These are phyloP conservation scores for Alternaria triticimaculans DNA, from an alignment of 2,329 filamentous ascomycete species.

Conservation along the genomic window DNA sequence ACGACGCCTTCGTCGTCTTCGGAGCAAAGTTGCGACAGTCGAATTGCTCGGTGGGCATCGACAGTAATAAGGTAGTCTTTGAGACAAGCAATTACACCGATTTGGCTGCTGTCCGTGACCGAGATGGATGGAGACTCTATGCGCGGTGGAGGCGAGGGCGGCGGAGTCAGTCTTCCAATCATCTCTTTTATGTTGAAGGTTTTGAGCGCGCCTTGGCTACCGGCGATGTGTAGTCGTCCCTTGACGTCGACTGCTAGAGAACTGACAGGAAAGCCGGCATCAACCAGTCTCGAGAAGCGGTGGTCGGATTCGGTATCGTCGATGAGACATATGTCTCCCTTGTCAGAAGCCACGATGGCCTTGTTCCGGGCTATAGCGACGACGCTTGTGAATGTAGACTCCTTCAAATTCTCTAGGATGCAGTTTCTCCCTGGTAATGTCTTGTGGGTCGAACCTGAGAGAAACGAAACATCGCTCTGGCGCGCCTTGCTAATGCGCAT, in stretches of 20 bases:
- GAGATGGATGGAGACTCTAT: conserved; percentile 41
- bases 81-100: conserved; percentile 49
- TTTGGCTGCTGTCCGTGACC: conserved; percentile 36
- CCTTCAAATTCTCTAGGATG: conserved; percentile 79
- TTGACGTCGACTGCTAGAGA: conserved; percentile 68
- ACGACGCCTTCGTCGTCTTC: conserved; percentile 37
- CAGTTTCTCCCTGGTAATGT: conserved; percentile 87
- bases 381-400: conserved; percentile 83
- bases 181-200: conserved; percentile 52
- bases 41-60: conserved; percentile 76
- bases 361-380: conserved; percentile 73
- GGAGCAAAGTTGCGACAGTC: conserved; percentile 61
- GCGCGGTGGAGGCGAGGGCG: conserved; percentile 45
- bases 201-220: conserved; percentile 65
- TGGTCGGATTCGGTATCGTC: conserved; percentile 77
- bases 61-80: conserved; percentile 59
- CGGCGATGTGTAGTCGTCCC: conserved; percentile 70
- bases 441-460: conserved; percentile 54
- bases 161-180: conserved; percentile 36
- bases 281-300: conserved; percentile 70
- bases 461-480: conserved; percentile 54
- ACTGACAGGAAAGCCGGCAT: conserved; percentile 70
- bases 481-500: conserved; percentile 52
- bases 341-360: conserved; percentile 84
- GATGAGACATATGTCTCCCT: conserved; percentile 86